phyloP scores from a whole-genome alignment of 192 early-diverging fungal genomes.

The Rhizophagus sp. region DNA sequence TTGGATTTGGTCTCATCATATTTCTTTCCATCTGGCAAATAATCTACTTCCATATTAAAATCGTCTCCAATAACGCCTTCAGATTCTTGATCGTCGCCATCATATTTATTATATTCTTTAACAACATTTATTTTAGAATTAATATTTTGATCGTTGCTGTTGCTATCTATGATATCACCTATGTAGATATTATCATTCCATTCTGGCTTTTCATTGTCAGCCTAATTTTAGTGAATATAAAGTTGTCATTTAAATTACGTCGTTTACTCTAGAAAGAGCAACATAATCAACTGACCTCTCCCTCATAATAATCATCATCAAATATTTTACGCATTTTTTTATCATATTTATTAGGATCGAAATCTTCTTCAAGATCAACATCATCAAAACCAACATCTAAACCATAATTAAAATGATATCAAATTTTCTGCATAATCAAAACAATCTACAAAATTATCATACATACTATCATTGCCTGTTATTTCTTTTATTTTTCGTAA shows the following conservation, averaged over 20 bases:
- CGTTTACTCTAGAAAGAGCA: neutral
- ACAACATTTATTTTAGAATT: neutral
- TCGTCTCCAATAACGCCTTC: slow-evolving; percentile 58
- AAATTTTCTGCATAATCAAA: neutral
- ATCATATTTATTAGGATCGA: slow-evolving; percentile 87
- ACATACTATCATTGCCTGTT: slow-evolving; percentile 64
- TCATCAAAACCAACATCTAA: slow-evolving; percentile 69
- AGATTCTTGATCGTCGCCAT: slow-evolving; percentile 42
- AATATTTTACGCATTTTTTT: slow-evolving; percentile 82
- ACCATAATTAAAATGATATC: neutral
- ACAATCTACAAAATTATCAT: neutral
- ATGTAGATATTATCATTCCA: slow-evolving; percentile 89
- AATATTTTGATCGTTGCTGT: slow-evolving; percentile 28
- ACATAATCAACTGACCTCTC: slow-evolving; percentile 25
- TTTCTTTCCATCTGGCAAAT: slow-evolving; percentile 69
- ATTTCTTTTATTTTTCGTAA: slow-evolving; percentile 87
- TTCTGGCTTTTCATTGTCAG: slow-evolving; percentile 74
- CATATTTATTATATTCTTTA: slow-evolving; percentile 41
- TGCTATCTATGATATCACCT: slow-evolving; percentile 50
- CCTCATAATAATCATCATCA: slow-evolving; percentile 68
- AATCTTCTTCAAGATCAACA: slow-evolving; percentile 88
- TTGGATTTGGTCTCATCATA: slow-evolving; percentile 44
- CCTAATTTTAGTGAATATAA: slow-evolving; percentile 3
- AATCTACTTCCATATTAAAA: slow-evolving; percentile 92
- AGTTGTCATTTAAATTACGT: too few species aligned